These are phyloP conservation scores for Haplosporangium gracile DNA, from an alignment of 192 early-diverging fungal genomes.

Conservation along the genomic window DNA sequence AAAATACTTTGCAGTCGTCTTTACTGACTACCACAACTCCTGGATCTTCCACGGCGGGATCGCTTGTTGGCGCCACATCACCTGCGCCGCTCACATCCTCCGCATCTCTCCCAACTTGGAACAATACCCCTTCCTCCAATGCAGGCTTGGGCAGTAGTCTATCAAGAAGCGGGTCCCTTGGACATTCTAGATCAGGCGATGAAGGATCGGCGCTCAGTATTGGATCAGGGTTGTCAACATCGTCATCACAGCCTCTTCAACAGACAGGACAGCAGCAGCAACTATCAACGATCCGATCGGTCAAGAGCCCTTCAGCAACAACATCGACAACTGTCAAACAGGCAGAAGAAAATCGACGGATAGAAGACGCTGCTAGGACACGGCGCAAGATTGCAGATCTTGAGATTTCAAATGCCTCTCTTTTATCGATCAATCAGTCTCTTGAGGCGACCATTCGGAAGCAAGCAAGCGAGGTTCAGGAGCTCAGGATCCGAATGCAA, in stretches of 20 bases:
- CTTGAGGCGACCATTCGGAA: constrained; percentile 65
- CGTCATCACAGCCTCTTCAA: neutral
- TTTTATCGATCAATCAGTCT: constrained; percentile 63
- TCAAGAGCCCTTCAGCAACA: constrained; percentile 10
- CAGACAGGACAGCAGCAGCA: constrained; percentile 9
- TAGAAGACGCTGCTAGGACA: constrained; percentile 47
- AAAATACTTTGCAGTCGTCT: constrained; percentile 9
- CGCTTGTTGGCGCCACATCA: neutral
- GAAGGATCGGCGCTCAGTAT: constrained; percentile 22
- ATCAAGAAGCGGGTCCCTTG: neutral
- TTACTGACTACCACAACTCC: neutral
- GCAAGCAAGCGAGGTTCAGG: constrained; percentile 60
- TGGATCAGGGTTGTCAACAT: constrained; percentile 5
- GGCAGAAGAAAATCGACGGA: constrained; percentile 35
- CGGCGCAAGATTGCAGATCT: constrained; percentile 65
- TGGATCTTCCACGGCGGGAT: constrained; percentile 15
- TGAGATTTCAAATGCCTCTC: constrained; percentile 68
- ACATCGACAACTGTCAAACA: constrained; percentile 9
- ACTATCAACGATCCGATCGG: constrained; percentile 13
- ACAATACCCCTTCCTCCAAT: neutral
- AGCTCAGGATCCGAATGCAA: constrained; percentile 56
- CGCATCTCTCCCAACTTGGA: neutral
- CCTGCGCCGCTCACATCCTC: neutral
- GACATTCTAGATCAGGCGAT: constrained; percentile 10
- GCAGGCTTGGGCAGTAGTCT: neutral